A percentile compares a stretch with the other conserved stretches of the same genome.
These are phyloP conservation scores for Pyrenochaeta sp. DNA, from an alignment of 2,329 filamentous ascomycete genomes.

Conservation along the genomic window DNA sequence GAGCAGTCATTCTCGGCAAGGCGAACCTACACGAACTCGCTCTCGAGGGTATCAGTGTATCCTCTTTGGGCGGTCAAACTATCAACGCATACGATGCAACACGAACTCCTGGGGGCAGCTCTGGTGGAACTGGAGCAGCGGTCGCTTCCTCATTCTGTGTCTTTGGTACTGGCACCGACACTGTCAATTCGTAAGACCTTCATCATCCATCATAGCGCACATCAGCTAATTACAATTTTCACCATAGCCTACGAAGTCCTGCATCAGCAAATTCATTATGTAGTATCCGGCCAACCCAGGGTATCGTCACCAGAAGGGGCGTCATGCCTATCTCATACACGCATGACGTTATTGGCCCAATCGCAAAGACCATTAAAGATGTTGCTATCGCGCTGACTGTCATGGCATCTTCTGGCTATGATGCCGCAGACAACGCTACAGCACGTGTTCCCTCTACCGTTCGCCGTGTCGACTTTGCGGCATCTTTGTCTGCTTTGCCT, in stretches of 20 bases:
- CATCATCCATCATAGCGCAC: too few species aligned
- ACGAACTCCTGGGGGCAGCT: constrained; percentile 71
- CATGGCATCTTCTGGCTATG: constrained; percentile 61
- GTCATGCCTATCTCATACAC: constrained; percentile 65
- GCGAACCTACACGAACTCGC: constrained; percentile 69
- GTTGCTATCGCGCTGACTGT: constrained; percentile 60
- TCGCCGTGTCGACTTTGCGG: constrained; percentile 57
- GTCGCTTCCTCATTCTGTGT: constrained; percentile 66
- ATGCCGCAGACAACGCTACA: constrained; percentile 61
- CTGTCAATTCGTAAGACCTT: constrained; percentile 72
- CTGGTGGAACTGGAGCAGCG: constrained; percentile 68
- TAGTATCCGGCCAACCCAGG: constrained; percentile 65
- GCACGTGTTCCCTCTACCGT: constrained; percentile 54
- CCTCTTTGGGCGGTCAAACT: constrained; percentile 69
- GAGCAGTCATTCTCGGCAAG: constrained; percentile 65
- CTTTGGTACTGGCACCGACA: constrained; percentile 66
- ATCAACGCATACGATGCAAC: constrained; percentile 70
- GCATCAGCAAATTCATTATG: constrained; percentile 68
- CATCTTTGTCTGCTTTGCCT: constrained; percentile 43
- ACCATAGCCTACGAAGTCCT: constrained; percentile 63
- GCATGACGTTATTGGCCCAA: constrained; percentile 64
- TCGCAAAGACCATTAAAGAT: constrained; percentile 60
- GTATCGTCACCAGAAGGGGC: constrained; percentile 59
- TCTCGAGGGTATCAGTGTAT: constrained; percentile 68
- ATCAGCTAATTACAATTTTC: too few species aligned